phyloP scores from a whole-genome alignment of 176 grass and related monocot genomes.

The Triticum dicoccoides region DNA sequence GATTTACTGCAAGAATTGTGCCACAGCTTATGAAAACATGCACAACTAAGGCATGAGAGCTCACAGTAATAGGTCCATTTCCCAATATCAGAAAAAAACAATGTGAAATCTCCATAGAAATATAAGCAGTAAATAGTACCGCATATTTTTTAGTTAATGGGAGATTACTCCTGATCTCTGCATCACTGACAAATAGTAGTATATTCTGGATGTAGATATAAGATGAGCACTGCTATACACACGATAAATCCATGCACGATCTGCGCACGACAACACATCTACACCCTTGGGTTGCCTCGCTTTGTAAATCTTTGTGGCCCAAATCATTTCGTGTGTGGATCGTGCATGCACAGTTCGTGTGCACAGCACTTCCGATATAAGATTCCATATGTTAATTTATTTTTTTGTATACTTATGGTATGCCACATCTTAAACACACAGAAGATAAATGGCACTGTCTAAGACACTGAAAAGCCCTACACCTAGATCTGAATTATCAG shows the following conservation, averaged over 20 bases:
- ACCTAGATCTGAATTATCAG: conserved; percentile 18
- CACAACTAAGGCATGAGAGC: background rate
- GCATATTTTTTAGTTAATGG: background rate
- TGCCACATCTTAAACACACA: background rate
- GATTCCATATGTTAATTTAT: background rate
- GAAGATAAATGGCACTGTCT: background rate
- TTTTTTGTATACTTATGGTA: background rate
- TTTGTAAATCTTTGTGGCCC: too few species aligned
- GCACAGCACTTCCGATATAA: too few species aligned
- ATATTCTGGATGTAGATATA: background rate
- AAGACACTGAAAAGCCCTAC: background rate
- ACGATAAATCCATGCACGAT: too few species aligned
- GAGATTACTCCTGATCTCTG: background rate
- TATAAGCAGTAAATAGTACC: background rate
- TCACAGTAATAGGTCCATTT: background rate
- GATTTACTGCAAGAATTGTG: background rate
- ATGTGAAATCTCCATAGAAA: background rate
- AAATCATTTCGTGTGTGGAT: too few species aligned
- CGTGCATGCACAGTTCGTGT: too few species aligned
- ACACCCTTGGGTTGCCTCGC: too few species aligned
- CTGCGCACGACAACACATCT: too few species aligned
- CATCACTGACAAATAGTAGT: background rate
- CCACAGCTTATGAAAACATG: background rate
- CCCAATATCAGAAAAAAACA: background rate
- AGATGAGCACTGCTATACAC: too few species aligned